Base-by-base conservation (phyloP, 78 protist genomes). In the Mastigamoeba balamuthi region DNA sequence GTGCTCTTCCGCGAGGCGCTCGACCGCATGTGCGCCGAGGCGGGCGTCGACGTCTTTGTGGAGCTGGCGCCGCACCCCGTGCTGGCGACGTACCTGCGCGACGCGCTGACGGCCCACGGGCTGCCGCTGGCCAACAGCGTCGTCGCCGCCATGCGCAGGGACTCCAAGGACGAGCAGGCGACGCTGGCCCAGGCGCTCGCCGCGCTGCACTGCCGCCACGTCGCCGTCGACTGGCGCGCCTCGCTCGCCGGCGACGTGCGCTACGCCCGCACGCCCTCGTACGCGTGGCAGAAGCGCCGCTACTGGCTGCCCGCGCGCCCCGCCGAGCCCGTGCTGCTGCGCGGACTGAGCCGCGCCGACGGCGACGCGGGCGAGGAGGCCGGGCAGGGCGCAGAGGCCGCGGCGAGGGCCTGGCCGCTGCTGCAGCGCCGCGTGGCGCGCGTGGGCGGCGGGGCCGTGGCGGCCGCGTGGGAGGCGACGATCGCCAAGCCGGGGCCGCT, bases 61-160 rank as follows among this genome's bases (percentile, higher is more conserved):
- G 86, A 81, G 40, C 58, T 81, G 35, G 74, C 66, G 37, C 86
- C 86, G 44, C 86, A 81, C 28, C 79, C 80, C 58, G 76, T 80
- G 4, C 75, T 81, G n/a, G 40, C 40, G 3, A 63, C 69, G 42
- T 81, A 81, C 38, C 65, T 81, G 17, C 17, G 33, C 58, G 17
- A n/a, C n/a, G n/a, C n/a, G n/a, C n/a, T n/a, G n/a, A n/a, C n/a
- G n/a, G n/a, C n/a, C n/a, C n/a, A n/a, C n/a, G n/a, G n/a, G n/a
- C n/a, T n/a, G n/a, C n/a, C n/a, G n/a, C n/a, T n/a, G n/a, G n/a
- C n/a, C n/a, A n/a, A n/a, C n/a, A n/a, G 17, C 17, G 58, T 48
- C 33, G 17, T 48, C 17, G 58, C 58, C 58, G 17, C 58, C 58
- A 48, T 48, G 58, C 17, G 17, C 33, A 48, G 58, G 17, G 58